phyloP scores from a whole-genome alignment of 73 alveolate species.

The Paraurostyla sp. region DNA sequence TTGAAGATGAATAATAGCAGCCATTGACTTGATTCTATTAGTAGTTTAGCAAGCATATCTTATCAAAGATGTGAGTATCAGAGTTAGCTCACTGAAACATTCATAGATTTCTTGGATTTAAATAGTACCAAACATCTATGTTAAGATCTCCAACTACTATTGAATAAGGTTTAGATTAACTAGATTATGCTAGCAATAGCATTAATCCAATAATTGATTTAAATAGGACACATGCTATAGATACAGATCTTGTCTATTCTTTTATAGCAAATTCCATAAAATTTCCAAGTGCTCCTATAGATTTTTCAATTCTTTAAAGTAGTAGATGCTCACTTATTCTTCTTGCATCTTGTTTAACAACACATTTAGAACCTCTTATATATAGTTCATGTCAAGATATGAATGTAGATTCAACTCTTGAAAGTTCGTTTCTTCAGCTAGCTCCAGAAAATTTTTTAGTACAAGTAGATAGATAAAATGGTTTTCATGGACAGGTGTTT shows the following conservation, averaged over 20 bases:
- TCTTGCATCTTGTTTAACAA: not conserved
- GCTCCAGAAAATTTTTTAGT: not conserved
- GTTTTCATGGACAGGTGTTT: constrained; percentile 39
- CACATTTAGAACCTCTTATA: not conserved
- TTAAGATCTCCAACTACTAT: not conserved
- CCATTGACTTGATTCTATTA: not conserved
- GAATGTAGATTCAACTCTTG: not conserved
- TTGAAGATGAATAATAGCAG: not conserved
- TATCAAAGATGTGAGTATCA: not conserved
- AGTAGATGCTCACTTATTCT: constrained; percentile 3
- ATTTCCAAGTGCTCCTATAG: not conserved
- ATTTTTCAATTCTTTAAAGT: not conserved
- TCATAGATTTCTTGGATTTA: constrained; percentile 12
- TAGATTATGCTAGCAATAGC: constrained; percentile 9
- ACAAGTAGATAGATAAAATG: constrained; percentile 5
- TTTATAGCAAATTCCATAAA: not conserved
- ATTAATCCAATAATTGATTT: not conserved
- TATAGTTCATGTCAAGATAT: not conserved
- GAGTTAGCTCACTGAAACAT: constrained; percentile 24
- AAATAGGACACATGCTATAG: not conserved
- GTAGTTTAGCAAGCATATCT: not conserved
- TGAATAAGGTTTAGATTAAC: not conserved
- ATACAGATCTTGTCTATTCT: not conserved
- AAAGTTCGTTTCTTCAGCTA: not conserved
- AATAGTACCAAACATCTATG: constrained; percentile 20